Evolutionary conservation across 176 grass and related monocot genomes (phyloP).

Genomic region (Dactylis glomerata): DNA sequence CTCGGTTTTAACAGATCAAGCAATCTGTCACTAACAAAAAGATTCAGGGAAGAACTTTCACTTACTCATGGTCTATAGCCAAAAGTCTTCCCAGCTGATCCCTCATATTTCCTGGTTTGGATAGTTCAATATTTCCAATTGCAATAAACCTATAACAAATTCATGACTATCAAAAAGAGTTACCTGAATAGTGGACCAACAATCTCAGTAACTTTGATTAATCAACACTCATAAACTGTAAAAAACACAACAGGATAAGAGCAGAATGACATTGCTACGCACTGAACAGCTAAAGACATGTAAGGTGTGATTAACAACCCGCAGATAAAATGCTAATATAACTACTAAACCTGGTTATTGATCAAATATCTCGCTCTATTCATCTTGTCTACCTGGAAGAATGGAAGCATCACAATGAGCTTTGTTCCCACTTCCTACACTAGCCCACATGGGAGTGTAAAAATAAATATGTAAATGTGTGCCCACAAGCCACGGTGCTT

Average conservation of each 20-base stretch:
- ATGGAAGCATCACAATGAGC: not conserved
- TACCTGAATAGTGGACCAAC: slow-evolving; percentile 16
- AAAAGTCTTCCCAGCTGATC: slow-evolving; percentile 86
- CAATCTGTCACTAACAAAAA: slow-evolving; percentile 13
- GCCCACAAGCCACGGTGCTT: slow-evolving; percentile 1
- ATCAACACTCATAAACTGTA: too few relatives aligned
- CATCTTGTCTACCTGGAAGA: not conserved
- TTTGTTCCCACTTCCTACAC: not conserved
- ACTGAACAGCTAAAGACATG: not conserved
- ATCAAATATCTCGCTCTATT: not conserved
- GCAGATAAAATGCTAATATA: slow-evolving; percentile 19
- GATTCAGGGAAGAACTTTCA: slow-evolving; percentile 18
- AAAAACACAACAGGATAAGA: slow-evolving; percentile 15
- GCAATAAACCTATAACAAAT: slow-evolving; percentile 76
- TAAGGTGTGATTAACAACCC: slow-evolving; percentile 12
- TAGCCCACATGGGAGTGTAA: not conserved
- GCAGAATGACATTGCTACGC: slow-evolving; percentile 7
- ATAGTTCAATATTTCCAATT: slow-evolving; percentile 80
- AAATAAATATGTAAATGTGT: not conserved
- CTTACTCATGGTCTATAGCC: slow-evolving; percentile 85
- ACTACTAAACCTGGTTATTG: slow-evolving; percentile 20
- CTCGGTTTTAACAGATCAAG: slow-evolving; percentile 1
- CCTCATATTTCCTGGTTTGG: slow-evolving; percentile 83
- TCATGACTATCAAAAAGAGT: slow-evolving; percentile 12
- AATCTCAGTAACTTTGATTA: slow-evolving; percentile 6